Percentiles rank a stretch among this genome's conserved stretches.
These are phyloP conservation scores for Hippophae gyantsensis DNA, from an alignment of 306 rosid genomes.

Conservation along the genomic window DNA sequence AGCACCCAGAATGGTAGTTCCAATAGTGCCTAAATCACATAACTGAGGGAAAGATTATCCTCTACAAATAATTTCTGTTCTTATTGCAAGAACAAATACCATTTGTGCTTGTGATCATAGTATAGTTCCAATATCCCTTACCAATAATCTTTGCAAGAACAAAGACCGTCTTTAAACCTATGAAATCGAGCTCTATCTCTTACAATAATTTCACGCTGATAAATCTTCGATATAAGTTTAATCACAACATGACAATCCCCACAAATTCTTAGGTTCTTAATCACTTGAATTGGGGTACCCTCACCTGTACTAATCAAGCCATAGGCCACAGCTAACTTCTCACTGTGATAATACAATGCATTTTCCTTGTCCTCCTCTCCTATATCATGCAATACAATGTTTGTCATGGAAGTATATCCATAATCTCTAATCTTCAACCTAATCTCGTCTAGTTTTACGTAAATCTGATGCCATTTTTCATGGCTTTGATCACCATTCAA, in stretches of 20 bases:
- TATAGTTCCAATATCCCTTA: slow-evolving; percentile 1
- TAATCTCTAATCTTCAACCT: slow-evolving; percentile 41
- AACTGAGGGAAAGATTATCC: too few species aligned
- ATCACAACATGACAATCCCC: slow-evolving; percentile 69
- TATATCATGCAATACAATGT: slow-evolving; percentile 80
- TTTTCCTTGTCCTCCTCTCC: slow-evolving; percentile 91
- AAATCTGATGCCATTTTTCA: slow-evolving; percentile 43
- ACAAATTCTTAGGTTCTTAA: slow-evolving; percentile 85
- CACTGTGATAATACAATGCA: slow-evolving; percentile 66
- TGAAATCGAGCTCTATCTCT: slow-evolving; percentile 86
- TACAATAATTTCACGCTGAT: slow-evolving; percentile 63
- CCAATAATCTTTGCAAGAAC: slow-evolving; percentile 93
- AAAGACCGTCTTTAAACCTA: slow-evolving; percentile 57
- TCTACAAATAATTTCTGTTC: too few species aligned
- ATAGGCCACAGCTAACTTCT: slow-evolving; percentile 83
- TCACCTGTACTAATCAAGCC: slow-evolving; percentile 64
- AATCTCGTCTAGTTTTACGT: slow-evolving; percentile 78
- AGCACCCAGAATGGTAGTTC: too few species aligned
- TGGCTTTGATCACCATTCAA: slow-evolving; percentile 68
- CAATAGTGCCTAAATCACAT: too few species aligned
- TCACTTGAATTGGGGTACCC: slow-evolving; percentile 62
- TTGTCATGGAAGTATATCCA: slow-evolving; percentile 58
- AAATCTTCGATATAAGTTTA: slow-evolving; percentile 53
- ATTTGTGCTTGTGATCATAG: too few species aligned
- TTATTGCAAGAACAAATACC: too few species aligned